phyloP scores from a whole-genome alignment of 2,329 filamentous ascomycete species.

The Thyridium curvatum region DNA sequence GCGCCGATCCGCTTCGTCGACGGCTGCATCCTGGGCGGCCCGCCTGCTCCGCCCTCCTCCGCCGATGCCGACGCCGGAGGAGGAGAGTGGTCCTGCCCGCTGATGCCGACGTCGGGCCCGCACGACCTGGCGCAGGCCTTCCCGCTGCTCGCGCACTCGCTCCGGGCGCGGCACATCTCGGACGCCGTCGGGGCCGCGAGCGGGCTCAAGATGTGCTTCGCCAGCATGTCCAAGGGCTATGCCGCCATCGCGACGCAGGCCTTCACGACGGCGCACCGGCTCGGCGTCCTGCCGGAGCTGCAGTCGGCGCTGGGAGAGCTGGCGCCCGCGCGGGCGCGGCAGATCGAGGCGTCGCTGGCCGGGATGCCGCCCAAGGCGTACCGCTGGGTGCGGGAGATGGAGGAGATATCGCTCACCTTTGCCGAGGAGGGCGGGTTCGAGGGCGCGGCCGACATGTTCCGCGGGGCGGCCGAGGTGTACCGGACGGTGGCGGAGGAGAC shows the following conservation, averaged over 20 bases:
- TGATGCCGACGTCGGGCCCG: conserved; percentile 38
- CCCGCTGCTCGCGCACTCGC: conserved; percentile 27
- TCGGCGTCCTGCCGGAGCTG: conserved; percentile 57
- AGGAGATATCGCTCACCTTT: conserved; percentile 65
- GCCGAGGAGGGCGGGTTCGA: conserved; percentile 57
- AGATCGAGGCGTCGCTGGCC: conserved; percentile 34
- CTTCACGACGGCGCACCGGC: conserved; percentile 59
- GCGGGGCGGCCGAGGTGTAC: conserved; percentile 56
- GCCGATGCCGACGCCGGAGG: conserved; percentile 8
- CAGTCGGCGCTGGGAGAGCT: conserved; percentile 45
- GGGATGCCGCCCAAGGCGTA: conserved; percentile 70
- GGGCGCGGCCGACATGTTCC: conserved; percentile 40
- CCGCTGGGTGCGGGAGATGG: conserved; percentile 72
- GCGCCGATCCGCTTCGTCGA: conserved; percentile 45
- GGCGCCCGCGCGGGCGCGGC: conserved; percentile 37
- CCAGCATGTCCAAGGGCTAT: conserved; percentile 56
- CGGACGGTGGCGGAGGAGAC: conserved; percentile 54
- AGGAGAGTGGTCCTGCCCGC: conserved; percentile 11
- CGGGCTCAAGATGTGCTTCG: conserved; percentile 62
- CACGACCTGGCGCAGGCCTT: conserved; percentile 23
- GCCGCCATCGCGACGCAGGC: conserved; percentile 64
- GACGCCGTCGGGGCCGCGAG: conserved; percentile 46
- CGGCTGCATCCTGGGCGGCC: conserved; percentile 50
- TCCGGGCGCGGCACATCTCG: conserved; percentile 44
- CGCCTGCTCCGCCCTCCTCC: conserved; percentile 30